These are phyloP conservation scores for Murraya paniculata DNA, from an alignment of 345 rosid species.

Conservation along the genomic window DNA sequence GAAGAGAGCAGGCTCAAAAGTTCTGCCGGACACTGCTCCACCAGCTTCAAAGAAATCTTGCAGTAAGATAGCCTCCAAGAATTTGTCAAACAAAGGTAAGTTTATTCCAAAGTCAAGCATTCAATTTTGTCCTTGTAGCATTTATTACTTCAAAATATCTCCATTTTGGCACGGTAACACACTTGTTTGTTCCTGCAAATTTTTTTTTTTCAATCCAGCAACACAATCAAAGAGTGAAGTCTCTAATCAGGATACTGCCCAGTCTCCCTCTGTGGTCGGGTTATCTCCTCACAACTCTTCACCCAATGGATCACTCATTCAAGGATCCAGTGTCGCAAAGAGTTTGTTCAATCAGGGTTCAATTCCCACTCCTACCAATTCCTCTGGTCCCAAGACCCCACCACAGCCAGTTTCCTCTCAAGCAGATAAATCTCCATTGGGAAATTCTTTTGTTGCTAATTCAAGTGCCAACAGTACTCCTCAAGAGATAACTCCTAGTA, in stretches of 20 bases:
- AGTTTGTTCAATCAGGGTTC: constrained; percentile 56
- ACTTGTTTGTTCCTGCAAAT: not conserved
- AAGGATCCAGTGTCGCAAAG: constrained; percentile 59
- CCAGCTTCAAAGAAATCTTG: constrained; percentile 47
- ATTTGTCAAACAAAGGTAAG: constrained; percentile 40
- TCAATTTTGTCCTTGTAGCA: not conserved
- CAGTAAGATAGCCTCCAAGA: constrained; percentile 24
- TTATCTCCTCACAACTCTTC: constrained; percentile 16
- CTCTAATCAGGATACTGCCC: constrained; percentile 19
- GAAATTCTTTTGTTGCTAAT: constrained; percentile 26
- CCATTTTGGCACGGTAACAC: not conserved
- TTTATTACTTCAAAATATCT: not conserved
- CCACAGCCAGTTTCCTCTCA: constrained; percentile 43
- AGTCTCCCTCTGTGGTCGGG: constrained; percentile 22
- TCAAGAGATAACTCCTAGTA: constrained; percentile 51
- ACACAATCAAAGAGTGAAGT: constrained; percentile 16
- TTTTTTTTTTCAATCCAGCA: not conserved
- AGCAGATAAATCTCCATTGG: constrained; percentile 41
- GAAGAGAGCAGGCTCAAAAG: constrained; percentile 46
- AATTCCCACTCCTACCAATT: constrained; percentile 35
- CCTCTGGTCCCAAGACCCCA: constrained; percentile 61
- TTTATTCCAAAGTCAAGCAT: constrained; percentile 1
- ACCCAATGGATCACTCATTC: constrained; percentile 19
- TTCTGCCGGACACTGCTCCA: constrained; percentile 28
- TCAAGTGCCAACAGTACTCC: constrained; percentile 40